Evolutionary conservation across 768 basidiomycete species (phyloP), one percentile per base, ranked within the genome.

Genomic region (Leccinum rimulosum): DNA sequence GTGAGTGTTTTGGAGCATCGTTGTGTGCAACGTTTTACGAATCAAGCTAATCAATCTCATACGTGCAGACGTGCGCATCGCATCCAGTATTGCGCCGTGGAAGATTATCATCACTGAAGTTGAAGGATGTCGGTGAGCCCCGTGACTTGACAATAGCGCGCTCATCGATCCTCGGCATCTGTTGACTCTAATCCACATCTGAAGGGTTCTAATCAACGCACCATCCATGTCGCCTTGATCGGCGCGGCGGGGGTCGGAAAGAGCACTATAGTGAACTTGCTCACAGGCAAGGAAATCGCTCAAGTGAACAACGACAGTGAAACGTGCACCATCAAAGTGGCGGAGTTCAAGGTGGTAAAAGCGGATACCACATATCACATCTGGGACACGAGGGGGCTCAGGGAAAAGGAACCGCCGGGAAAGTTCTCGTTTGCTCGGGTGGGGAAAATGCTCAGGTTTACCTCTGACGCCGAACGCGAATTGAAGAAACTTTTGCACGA

Each of bases 321-420:
- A 30, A 67, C 68, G n/a, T 71, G 69, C 56, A 69, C 68, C 15
- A 27, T 51, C 11, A 33, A 14, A 30, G 45, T 54, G 6, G 38
- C 0, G 40, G 2, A 2, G 17, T 64, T 69, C 52, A 55, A 57
- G 9, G 27, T 71, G 48, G 47, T 54, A 3, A 48, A 61, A n/a
- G 52, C 56, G 5, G 48, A 7, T 1, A 55, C 50, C 33, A 58
- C 5, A 35, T 69, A 61, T 54, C 55, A 35, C 11, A 56, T 69
- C 40, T 69, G 64, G 67, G 68, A 69, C 49, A 69, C 68, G 30
- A 69, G 67, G 52, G 68, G 68, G 2, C 54, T 69, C 49, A 64
- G 62, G 45, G 69, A 53, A 3, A 56, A 45, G 19, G 62, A 62
- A 22, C 45, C 33, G 48, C 45, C 33, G 48, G 28, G 5, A 14